Evolutionary conservation across 2,329 filamentous ascomycete genomes (phyloP), one percentile per base, ranked within the genome.

Genomic region (Raffaelea deltoideospora): DNA sequence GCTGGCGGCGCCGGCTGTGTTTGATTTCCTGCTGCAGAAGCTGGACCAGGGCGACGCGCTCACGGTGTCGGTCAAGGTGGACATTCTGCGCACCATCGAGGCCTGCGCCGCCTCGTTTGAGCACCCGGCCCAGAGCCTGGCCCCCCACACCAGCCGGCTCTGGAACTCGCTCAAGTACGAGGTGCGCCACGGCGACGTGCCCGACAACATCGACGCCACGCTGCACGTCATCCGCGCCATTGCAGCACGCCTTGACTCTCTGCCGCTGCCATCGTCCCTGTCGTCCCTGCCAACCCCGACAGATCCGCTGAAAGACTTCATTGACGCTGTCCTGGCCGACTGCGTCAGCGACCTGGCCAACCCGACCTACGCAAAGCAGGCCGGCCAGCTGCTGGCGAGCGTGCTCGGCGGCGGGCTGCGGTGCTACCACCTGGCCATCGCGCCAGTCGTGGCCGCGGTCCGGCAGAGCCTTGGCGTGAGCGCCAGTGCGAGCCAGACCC

Each of bases 161-260:
- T 76, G 71, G 71, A 58, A 59, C 22, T 69, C 69, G n/a, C 62
- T 76, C 33, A 76, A 75, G 48, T 75, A 72, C 41, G 71, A 76
- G 43, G 71, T 75, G 11, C 65, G 71, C 24, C 73, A 75, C 37
- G 71, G 71, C 11, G 71, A 76, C 41, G 60, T 70, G 9, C 63
- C 67, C 41, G 71, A 74, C 42, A 64, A 63, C 1, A 67, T 74
- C 13, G 65, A 70, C 48, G 64, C 64, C 3, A 73, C 70, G 1
- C 53, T 75, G 14, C 64, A 65, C 32, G 66, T 70, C 4, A 60
- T 76, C 36, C 61, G 63, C 24, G 57, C 65, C 10, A 56, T 73
- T 3, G 57, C 67, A 0, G 57, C 52, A 9, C 57, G 59, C 33
- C 55, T 74, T 3, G 20, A 19, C 22, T 26, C 26, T 5, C 18